Conservation (phyloP, 2,329 filamentous ascomycete genomes). For the Leptosphaerulina australis region DNA sequence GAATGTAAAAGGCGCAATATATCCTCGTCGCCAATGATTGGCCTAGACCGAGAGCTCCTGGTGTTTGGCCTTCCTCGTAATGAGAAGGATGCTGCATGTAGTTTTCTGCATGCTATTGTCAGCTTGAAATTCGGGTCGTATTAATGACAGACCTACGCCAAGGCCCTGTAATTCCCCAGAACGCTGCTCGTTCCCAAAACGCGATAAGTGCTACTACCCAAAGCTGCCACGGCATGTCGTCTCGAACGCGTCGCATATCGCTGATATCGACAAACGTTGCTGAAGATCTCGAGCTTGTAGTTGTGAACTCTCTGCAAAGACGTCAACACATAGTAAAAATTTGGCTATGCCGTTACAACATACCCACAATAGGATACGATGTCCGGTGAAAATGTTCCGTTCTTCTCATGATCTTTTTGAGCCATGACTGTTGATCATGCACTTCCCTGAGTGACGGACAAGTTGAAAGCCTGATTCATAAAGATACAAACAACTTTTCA, state of each 20-base stretch:
- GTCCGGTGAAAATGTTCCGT: slow-evolving; percentile 1
- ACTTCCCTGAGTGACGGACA: neutral
- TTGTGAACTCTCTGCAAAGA: slow-evolving; percentile 1
- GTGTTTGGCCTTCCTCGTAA: slow-evolving; percentile 39
- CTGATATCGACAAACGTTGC: slow-evolving; percentile 10
- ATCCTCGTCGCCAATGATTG: slow-evolving; percentile 57
- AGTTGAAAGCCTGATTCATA: neutral
- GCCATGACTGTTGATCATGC: neutral
- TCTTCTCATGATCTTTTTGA: neutral
- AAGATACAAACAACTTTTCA: neutral
- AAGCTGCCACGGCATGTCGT: slow-evolving; percentile 30
- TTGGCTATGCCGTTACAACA: neutral
- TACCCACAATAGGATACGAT: slow-evolving; percentile 5
- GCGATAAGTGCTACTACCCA: slow-evolving; percentile 36
- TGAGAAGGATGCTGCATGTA: slow-evolving; percentile 49
- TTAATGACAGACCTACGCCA: slow-evolving; percentile 34
- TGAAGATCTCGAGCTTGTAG: slow-evolving; percentile 10
- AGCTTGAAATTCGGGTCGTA: neutral
- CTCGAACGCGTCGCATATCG: slow-evolving; percentile 29
- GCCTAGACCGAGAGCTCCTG: slow-evolving; percentile 42
- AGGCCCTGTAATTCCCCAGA: slow-evolving; percentile 41
- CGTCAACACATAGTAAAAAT: neutral
- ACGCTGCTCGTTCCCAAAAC: slow-evolving; percentile 37
- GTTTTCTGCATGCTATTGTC: slow-evolving; percentile 44
- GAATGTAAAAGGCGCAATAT: slow-evolving; percentile 63